A percentile compares a stretch with the other conserved stretches of the same genome.
phyloP scores from a whole-genome alignment of 2,329 filamentous ascomycete genomes.

The Xylaria sp. region DNA sequence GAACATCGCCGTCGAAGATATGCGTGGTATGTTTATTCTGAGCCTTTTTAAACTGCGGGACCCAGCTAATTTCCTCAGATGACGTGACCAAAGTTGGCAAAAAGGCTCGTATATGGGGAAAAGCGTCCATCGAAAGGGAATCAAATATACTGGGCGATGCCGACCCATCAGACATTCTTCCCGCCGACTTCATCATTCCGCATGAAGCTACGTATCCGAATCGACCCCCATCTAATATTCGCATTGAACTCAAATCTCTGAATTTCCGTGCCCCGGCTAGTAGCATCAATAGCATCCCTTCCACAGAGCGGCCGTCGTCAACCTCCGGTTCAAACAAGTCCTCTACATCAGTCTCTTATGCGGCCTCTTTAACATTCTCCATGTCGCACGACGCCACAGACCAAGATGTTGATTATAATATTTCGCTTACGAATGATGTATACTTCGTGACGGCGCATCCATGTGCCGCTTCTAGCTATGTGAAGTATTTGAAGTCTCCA shows the following conservation, averaged over 20 bases:
- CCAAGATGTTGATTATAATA: constrained; percentile 55
- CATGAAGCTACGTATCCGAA: constrained; percentile 65
- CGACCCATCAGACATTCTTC: constrained; percentile 64
- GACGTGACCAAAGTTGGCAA: constrained; percentile 62
- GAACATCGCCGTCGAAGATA: constrained; percentile 66
- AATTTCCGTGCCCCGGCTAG: constrained; percentile 60
- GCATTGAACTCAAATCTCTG: constrained; percentile 62
- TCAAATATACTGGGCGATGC: constrained; percentile 70
- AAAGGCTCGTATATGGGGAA: constrained; percentile 71
- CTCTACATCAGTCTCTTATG: constrained; percentile 52
- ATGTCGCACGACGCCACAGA: constrained; percentile 56
- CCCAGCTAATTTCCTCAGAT: constrained; percentile 52
- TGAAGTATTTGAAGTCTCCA: constrained; percentile 68
- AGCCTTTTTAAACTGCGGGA: constrained; percentile 33
- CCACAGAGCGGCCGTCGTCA: constrained; percentile 55
- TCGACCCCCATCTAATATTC: constrained; percentile 59
- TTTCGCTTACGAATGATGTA: constrained; percentile 66
- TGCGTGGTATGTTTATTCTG: constrained; percentile 55
- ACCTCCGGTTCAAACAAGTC: constrained; percentile 51
- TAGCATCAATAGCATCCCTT: constrained; percentile 59
- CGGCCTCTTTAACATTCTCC: constrained; percentile 56
- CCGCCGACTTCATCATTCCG: constrained; percentile 72
- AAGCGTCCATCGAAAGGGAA: constrained; percentile 67
- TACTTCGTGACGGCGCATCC: constrained; percentile 75
- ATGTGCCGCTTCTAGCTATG: constrained; percentile 67